Conservation (phyloP, 2,329 filamentous ascomycete genomes). For the Talaromyces albobiverticillius region DNA sequence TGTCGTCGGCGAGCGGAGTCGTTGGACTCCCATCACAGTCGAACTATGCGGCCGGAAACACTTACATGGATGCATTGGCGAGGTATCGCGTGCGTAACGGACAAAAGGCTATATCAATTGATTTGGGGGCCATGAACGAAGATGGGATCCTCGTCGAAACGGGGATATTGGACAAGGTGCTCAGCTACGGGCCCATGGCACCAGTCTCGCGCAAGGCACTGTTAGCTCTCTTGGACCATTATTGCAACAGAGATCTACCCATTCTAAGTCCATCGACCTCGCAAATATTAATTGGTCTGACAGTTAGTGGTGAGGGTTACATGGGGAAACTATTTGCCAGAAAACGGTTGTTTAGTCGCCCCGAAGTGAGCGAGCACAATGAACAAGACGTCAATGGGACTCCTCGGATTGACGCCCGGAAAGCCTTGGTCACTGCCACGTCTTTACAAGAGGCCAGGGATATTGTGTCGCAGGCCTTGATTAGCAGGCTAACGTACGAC, state of each 20-base stretch:
- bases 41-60: constrained; percentile 33
- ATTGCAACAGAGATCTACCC: constrained; percentile 2
- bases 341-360: constrained; percentile 8
- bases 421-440: constrained; percentile 13
- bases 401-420: constrained; percentile 2
- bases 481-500: constrained; percentile 14
- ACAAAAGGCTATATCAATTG: neutral
- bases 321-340: constrained; percentile 14
- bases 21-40: constrained; percentile 26
- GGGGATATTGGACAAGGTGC: neutral
- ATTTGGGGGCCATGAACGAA: constrained; percentile 1
- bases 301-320: constrained; percentile 1
- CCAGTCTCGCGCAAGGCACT: neutral
- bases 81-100: neutral
- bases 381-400: constrained; percentile 2
- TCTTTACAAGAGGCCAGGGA: constrained; percentile 14
- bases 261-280: too few relatives aligned
- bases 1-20: constrained; percentile 32
- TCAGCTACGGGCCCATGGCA: neutral
- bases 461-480: constrained; percentile 15
- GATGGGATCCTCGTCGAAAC: constrained; percentile 1
- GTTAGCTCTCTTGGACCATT: neutral
- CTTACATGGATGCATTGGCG: constrained; percentile 26
- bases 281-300: too few relatives aligned
- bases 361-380: neutral